Conservation (phyloP, 129 eudicot genomes). For the Scalesia atractyloides region DNA sequence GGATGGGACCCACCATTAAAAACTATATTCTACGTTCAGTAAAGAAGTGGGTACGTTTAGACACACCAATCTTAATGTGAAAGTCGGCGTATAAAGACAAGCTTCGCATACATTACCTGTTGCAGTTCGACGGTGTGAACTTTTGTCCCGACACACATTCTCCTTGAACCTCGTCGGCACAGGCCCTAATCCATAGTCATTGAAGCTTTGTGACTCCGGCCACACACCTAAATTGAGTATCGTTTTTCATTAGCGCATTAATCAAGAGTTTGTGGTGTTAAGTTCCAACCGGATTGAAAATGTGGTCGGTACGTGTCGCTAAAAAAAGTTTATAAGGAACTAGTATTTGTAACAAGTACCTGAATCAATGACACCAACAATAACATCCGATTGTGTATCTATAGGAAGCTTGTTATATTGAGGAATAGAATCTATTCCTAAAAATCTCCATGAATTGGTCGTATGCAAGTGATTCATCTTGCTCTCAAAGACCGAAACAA, state of each 20-base stretch:
- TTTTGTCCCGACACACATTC: slow-evolving; percentile 58
- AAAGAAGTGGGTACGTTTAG: too few species aligned
- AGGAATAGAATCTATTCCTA: slow-evolving; percentile 42
- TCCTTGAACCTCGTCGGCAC: slow-evolving; percentile 55
- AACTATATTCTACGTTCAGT: too few species aligned
- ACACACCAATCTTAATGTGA: not conserved
- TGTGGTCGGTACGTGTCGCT: not conserved
- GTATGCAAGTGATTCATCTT: slow-evolving; percentile 47
- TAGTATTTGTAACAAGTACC: slow-evolving; percentile 38
- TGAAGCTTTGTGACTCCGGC: slow-evolving; percentile 77
- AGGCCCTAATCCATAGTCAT: slow-evolving; percentile 60
- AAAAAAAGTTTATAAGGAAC: not conserved
- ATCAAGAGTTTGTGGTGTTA: not conserved
- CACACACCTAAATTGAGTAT: slow-evolving; percentile 50
- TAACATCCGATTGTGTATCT: slow-evolving; percentile 40
- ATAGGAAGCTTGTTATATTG: slow-evolving; percentile 34
- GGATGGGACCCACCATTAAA: too few species aligned
- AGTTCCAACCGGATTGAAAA: too few species aligned
- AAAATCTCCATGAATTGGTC: slow-evolving; percentile 58
- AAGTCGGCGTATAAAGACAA: not conserved
- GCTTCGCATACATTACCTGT: slow-evolving; percentile 37
- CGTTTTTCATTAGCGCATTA: too few species aligned
- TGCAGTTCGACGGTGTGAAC: slow-evolving; percentile 58
- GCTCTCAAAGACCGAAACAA: slow-evolving; percentile 60
- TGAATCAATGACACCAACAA: slow-evolving; percentile 62